phyloP scores from a whole-genome alignment of 1,284 basidiomycete genomes.

The Volvariella surrecta region DNA sequence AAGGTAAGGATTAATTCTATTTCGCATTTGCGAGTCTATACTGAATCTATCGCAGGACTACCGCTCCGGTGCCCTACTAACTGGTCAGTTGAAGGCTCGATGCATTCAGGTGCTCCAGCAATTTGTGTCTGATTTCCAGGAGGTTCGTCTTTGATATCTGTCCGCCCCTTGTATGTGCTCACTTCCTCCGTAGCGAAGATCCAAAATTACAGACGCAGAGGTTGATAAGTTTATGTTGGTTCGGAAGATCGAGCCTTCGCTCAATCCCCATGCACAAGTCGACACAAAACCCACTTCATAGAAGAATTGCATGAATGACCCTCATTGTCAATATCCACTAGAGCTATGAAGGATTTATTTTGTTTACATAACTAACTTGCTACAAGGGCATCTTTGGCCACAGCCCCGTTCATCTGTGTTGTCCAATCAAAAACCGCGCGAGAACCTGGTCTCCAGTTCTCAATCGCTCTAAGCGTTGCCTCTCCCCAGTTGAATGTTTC shows the following conservation, averaged over 20 bases:
- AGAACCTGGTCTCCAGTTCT: constrained; percentile 43
- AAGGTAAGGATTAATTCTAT: constrained; percentile 39
- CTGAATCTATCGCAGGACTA: constrained; percentile 59
- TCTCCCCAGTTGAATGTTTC: constrained; percentile 70
- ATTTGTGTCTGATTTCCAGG: constrained; percentile 88
- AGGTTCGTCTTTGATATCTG: constrained; percentile 39
- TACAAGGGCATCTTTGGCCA: neutral
- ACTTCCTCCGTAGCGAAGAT: constrained; percentile 53
- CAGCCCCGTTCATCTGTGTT: constrained; percentile 17
- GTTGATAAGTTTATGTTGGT: constrained; percentile 75
- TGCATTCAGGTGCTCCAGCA: constrained; percentile 83
- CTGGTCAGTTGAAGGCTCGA: constrained; percentile 87
- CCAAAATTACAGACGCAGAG: constrained; percentile 74
- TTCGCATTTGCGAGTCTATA: neutral
- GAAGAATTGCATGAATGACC: neutral
- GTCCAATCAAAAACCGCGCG: constrained; percentile 37
- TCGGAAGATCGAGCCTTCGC: constrained; percentile 67
- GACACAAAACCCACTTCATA: neutral
- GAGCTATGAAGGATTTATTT: too few relatives aligned
- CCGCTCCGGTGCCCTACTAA: constrained; percentile 80
- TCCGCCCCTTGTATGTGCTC: constrained; percentile 2
- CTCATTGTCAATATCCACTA: neutral
- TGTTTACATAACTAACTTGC: too few relatives aligned
- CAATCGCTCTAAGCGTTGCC: constrained; percentile 58
- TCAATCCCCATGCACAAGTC: constrained; percentile 17